Percentiles rank a stretch among this genome's conserved stretches.
These are phyloP conservation scores for Dichotomocladium elegans DNA, from an alignment of 371 early-diverging fungal species.

Conservation along the genomic window DNA sequence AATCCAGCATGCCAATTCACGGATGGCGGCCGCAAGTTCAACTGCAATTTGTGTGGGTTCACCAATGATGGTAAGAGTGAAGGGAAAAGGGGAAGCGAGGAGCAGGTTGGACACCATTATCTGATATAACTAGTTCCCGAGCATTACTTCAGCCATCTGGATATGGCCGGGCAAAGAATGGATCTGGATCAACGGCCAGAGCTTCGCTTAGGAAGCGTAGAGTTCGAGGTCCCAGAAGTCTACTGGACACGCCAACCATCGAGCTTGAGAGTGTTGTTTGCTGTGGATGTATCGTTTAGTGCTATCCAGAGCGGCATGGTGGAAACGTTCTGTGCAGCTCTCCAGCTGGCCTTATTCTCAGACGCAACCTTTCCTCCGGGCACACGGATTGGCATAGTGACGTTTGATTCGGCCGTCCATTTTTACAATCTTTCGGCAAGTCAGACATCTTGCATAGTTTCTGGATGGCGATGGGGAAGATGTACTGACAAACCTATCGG, in stretches of 20 bases:
- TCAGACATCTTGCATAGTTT: no score
- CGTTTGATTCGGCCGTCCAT: slow-evolving; percentile 89
- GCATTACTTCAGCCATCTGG: slow-evolving; percentile 90
- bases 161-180: slow-evolving; percentile 85
- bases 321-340: slow-evolving; percentile 51
- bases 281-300: slow-evolving; percentile 89
- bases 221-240: slow-evolving; percentile 84
- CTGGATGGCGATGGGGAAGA: no score
- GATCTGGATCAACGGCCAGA: slow-evolving; percentile 90
- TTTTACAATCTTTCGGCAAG: slow-evolving; percentile 88
- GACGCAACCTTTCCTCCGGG: slow-evolving; percentile 43
- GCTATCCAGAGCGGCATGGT: slow-evolving; percentile 85
- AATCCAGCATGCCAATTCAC: slow-evolving; percentile 87
- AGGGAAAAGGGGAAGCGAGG: neutral
- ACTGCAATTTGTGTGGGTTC: slow-evolving; percentile 90
- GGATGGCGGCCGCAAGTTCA: slow-evolving; percentile 85
- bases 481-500: no score
- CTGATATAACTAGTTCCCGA: slow-evolving; percentile 54
- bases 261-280: slow-evolving; percentile 80
- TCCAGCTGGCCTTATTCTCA: slow-evolving; percentile 69
- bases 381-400: slow-evolving; percentile 82
- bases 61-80: slow-evolving; percentile 67
- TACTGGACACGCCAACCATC: slow-evolving; percentile 65
- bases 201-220: slow-evolving; percentile 82
- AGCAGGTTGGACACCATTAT: neutral